Conservation (phyloP, 495 filamentous ascomycete genomes). For the Darksidea phi region DNA sequence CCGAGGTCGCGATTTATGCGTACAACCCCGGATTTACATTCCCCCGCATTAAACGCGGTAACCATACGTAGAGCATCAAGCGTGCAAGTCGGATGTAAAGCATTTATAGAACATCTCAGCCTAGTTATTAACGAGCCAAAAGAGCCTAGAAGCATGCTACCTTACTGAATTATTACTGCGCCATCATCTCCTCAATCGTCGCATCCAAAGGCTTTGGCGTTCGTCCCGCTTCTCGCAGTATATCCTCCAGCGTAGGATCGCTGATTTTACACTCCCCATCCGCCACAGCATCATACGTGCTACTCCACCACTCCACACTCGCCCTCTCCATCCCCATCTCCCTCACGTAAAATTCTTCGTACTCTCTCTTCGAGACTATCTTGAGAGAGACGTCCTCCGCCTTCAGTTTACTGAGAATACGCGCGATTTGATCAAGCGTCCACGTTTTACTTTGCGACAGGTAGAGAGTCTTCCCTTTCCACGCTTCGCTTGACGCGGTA, state of each 20-base stretch:
- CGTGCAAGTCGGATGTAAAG: too few relatives aligned
- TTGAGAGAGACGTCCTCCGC: slow-evolving; percentile 41
- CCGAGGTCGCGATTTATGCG: too few relatives aligned
- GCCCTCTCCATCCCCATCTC: slow-evolving; percentile 40
- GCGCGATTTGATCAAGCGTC: slow-evolving; percentile 45
- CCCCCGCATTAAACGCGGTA: too few relatives aligned
- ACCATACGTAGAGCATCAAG: too few relatives aligned
- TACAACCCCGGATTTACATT: too few relatives aligned
- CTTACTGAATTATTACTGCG: background rate
- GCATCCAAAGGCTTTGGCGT: slow-evolving; percentile 42
- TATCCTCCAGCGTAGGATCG: slow-evolving; percentile 44
- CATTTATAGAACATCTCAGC: too few relatives aligned
- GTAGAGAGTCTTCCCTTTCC: slow-evolving; percentile 44
- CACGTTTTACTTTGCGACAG: slow-evolving; percentile 39
- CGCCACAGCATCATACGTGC: slow-evolving; percentile 48
- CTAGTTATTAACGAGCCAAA: too few relatives aligned
- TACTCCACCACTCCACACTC: slow-evolving; percentile 49
- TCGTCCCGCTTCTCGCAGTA: slow-evolving; percentile 42
- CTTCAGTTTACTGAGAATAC: slow-evolving; percentile 42
- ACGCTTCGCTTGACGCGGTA: slow-evolving; percentile 34
- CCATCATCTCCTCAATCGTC: slow-evolving; percentile 36
- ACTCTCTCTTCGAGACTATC: slow-evolving; percentile 42
- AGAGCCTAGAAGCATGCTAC: too few relatives aligned
- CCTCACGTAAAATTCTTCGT: slow-evolving; percentile 45
- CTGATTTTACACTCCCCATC: slow-evolving; percentile 47